Evolutionary conservation across 257 asterid species (phyloP).

Genomic region (Cordia subcordata): DNA sequence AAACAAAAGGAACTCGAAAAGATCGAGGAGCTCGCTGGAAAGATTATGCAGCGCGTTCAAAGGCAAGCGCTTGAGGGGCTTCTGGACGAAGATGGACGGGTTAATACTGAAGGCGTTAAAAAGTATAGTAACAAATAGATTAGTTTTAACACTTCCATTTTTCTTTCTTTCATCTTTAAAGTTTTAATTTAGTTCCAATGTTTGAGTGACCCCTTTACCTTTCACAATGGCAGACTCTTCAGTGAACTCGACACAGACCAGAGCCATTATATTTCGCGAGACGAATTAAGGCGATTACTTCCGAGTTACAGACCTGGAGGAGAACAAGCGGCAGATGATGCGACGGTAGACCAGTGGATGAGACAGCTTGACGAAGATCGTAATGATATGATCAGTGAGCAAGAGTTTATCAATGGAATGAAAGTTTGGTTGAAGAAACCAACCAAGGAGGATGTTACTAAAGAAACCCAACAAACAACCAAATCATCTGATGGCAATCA

Average conservation of each 20-base stretch:
- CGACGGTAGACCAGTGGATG: constrained; percentile 26
- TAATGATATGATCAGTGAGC: constrained; percentile 23
- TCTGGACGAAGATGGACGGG: constrained; percentile 27
- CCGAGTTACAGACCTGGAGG: constrained; percentile 12
- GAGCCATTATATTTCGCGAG: constrained; percentile 21
- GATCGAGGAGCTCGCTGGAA: constrained; percentile 39
- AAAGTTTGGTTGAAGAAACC: too few species aligned
- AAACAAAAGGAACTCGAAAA: constrained; percentile 42
- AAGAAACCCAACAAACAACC: too few species aligned
- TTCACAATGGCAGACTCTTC: constrained; percentile 36
- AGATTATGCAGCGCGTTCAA: constrained; percentile 29
- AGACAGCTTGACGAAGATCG: constrained; percentile 27
- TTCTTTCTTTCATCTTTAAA: background rate
- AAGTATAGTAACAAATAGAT: too few species aligned
- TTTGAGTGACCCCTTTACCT: too few species aligned
- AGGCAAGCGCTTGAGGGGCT: constrained; percentile 30
- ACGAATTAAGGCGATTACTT: constrained; percentile 34
- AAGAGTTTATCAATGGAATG: constrained; percentile 32
- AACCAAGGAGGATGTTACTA: too few species aligned
- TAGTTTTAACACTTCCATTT: background rate
- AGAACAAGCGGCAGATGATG: constrained; percentile 13
- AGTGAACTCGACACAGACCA: constrained; percentile 22
- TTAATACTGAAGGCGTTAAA: too few species aligned
- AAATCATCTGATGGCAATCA: too few species aligned
- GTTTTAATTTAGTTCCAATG: too few species aligned